Evolutionary conservation across 176 grass and related monocot genomes (phyloP).

Genomic region (Oryza punctata): DNA sequence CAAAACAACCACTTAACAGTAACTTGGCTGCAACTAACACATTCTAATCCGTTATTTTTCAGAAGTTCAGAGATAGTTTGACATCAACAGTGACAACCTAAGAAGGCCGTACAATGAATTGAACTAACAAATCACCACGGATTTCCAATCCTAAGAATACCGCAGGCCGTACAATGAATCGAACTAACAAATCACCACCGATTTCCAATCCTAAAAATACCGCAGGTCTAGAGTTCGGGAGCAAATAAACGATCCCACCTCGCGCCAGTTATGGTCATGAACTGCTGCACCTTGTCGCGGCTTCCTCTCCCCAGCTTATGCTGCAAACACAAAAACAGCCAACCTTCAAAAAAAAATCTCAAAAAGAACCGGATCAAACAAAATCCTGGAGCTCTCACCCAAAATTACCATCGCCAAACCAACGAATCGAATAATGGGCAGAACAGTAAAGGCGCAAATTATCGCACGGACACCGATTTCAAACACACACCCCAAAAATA

Average conservation of each 20-base stretch:
- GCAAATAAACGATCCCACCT: constrained; percentile 46
- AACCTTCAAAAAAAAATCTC: background rate
- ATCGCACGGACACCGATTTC: background rate
- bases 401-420: background rate
- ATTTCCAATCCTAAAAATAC: background rate
- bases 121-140: constrained; percentile 4
- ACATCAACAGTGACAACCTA: background rate
- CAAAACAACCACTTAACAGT: background rate
- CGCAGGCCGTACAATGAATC: background rate
- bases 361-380: background rate
- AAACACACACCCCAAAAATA: background rate
- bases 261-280: constrained; percentile 92
- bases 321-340: constrained; percentile 38
- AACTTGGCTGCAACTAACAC: background rate
- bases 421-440: constrained; percentile 7
- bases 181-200: constrained; percentile 4
- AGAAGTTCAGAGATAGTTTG: background rate
- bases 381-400: background rate
- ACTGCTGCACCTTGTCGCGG: constrained; percentile 98
- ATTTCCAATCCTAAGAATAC: constrained; percentile 13
- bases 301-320: constrained; percentile 98
- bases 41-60: background rate
- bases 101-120: background rate
- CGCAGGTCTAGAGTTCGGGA: background rate
- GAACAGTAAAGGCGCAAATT: background rate